Conservation (phyloP, 2,329 filamentous ascomycete species). For the Pseudocercospora fijiensis region DNA sequence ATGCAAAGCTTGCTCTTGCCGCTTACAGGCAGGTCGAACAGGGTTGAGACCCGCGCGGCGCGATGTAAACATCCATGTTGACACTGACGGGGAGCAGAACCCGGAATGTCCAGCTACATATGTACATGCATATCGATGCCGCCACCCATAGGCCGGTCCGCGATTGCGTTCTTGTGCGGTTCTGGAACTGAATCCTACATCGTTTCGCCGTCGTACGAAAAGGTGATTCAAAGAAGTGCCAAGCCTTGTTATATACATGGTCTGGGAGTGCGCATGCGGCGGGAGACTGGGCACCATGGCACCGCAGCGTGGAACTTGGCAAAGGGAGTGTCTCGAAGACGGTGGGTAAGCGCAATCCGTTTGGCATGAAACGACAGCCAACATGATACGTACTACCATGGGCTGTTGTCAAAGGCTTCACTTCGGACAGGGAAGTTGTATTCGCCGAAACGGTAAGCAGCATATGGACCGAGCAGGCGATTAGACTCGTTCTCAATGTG, state of each 20-base stretch:
- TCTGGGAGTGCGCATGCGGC: conserved; percentile 78
- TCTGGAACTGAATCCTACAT: conserved; percentile 76
- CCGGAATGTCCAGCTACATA: conserved; percentile 89
- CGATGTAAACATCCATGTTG: conserved; percentile 1
- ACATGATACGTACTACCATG: conserved; percentile 94
- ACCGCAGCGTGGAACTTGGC: conserved; percentile 60
- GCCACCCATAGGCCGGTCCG: conserved; percentile 84
- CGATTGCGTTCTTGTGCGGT: conserved; percentile 96
- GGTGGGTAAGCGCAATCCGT: conserved; percentile 63
- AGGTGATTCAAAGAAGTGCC: conserved; percentile 43
- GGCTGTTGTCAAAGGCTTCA: conserved; percentile 87
- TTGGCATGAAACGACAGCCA: conserved; percentile 75
- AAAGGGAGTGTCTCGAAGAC: background rate
- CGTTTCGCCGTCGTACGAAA: conserved; percentile 77
- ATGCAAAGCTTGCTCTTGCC: conserved; percentile 44
- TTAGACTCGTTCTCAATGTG: conserved; percentile 76
- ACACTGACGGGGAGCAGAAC: conserved; percentile 36
- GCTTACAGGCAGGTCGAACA: background rate
- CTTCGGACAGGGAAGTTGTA: conserved; percentile 71
- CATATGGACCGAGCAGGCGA: conserved; percentile 73
- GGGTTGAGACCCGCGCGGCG: background rate
- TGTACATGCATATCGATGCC: conserved; percentile 85
- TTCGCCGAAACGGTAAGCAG: conserved; percentile 83
- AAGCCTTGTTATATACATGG: conserved; percentile 87
- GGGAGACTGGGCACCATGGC: conserved; percentile 77